Base-by-base conservation (phyloP, 805 yeast genomes). In the Candida incommunis region DNA sequence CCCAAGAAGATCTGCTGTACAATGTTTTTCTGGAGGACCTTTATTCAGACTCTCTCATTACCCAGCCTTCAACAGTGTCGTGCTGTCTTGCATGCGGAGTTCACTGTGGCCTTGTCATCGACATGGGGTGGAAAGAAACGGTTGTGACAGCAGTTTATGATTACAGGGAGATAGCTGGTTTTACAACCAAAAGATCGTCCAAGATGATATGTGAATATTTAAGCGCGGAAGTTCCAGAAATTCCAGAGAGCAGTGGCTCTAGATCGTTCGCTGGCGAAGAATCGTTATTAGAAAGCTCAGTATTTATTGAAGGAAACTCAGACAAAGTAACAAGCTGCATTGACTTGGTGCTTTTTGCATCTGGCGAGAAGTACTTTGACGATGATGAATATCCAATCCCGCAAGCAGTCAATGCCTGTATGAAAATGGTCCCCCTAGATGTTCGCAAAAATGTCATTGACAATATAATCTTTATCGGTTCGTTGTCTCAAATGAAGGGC, bases 81-180 rank as follows among this genome's bases (percentile, higher is more conserved):
- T 31, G 37, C 37, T 31, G 37, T n/a, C 13, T 31, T 11, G 37
- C 37, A 5, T 31, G 37, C 20, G 37, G 37, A 13, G 37, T 31
- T 31, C 18, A 31, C 11, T 11, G 7, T 5, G 37, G 18, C 7
- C 37, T 31, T 5, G 37, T 31, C 7, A 18, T 31, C 7, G 37
- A 31, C 18, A 31, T 31, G 9, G 37, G 37, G 18, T 31, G 37
- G 37, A n/a, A 31, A 31, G 37, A 31, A n/a, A 31, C 37, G 37
- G 7, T 16, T 13, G 20, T 31, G 7, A 31, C 37, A 4, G 37
- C 37, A 4, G 37, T 31, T 13, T 31, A 31, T n/a, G 18, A 31
- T 31, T 16, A 31, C 37, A 11, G 37, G 7, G 37, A 31, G 37
- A 31, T 31, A 11, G 37, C 37, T 9, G 18, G 37, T 5, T 9